Evolutionary conservation across 2,329 filamentous ascomycete species (phyloP), one percentile per base, ranked within the genome.

Genomic region (Cercospora canescens): DNA sequence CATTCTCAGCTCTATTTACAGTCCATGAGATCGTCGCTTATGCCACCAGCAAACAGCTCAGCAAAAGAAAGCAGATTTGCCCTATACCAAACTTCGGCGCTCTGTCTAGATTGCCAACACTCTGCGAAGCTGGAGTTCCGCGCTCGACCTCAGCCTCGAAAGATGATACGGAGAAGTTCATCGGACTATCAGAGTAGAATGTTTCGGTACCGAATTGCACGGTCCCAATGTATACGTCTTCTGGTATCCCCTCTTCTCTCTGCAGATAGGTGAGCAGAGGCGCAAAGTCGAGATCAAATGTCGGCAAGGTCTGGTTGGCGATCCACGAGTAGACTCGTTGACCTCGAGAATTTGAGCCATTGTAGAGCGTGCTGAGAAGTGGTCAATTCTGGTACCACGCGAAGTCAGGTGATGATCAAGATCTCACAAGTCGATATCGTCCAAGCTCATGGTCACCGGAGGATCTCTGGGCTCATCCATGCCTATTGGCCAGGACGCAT

Each of bases 321-420:
- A 70, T 52, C 69, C 69, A 70, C 6, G 67, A 66, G 58, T 64
- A 67, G 37, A 70, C 69, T 14, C 41, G 45, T 39, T 70, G 69
- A 4, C 69, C 67, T 32, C 62, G 64, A 35, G 55, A 52, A 39
- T 70, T 70, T 3, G 64, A 66, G 28, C 69, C 69, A 18, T 66
- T 69, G 52, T 59, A 70, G 12, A 70, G 59, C 6, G 62, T 67
- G 24, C 69, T 70, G 12, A 18, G 3, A 9, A 32, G 2, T 35
- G 32, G n/a, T n/a, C n/a, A n/a, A n/a, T n/a, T n/a, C n/a, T n/a
- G n/a, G n/a, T n/a, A n/a, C 14, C 28, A n/a, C 6, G 21, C 26
- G 18, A 2, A 8, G 30, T 11, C 12, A 18, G 26, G 2, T 32
- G 18, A 16, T 6, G 12, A 30, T 7, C n/a, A 16, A 26, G 1